Evolutionary conservation across 805 yeast species (phyloP).

Genomic region (Starmera quercuum): DNA sequence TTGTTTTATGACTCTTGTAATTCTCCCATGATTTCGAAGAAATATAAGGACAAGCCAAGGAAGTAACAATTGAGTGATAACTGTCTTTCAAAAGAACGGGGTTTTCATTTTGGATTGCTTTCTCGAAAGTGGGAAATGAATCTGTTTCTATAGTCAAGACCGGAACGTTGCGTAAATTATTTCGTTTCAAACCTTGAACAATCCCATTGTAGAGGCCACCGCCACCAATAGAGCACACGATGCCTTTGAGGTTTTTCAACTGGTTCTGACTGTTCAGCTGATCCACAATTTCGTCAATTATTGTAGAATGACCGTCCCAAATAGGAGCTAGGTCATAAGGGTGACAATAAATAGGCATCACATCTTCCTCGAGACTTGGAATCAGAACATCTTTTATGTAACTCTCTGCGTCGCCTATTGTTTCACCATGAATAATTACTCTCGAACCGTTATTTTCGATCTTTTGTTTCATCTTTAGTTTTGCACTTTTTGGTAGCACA

Average conservation of each 20-base stretch:
- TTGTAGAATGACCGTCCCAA: slow-evolving; percentile 47
- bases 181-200: slow-evolving; percentile 32
- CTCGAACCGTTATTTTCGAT: slow-evolving; percentile 42
- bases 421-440: slow-evolving; percentile 37
- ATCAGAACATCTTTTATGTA: slow-evolving; percentile 27
- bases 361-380: slow-evolving; percentile 11
- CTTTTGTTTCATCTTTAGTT: slow-evolving; percentile 35
- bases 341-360: slow-evolving; percentile 41
- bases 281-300: slow-evolving; percentile 36
- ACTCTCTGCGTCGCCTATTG: slow-evolving; percentile 45
- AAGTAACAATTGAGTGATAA: slow-evolving; percentile 54
- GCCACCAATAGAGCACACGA: slow-evolving; percentile 51
- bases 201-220: slow-evolving; percentile 52
- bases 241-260: slow-evolving; percentile 28
- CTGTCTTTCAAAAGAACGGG: slow-evolving; percentile 34
- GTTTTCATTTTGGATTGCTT: slow-evolving; percentile 38
- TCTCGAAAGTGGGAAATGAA: slow-evolving; percentile 54
- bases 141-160: slow-evolving; percentile 49
- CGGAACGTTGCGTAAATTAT: slow-evolving; percentile 29
- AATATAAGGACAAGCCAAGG: slow-evolving; percentile 56
- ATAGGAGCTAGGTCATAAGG: slow-evolving; percentile 44
- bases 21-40: slow-evolving; percentile 41
- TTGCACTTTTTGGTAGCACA: slow-evolving; percentile 48
- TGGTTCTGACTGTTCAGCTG: slow-evolving; percentile 17
- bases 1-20: slow-evolving; percentile 32